These are phyloP conservation scores for Sarocladium oryzae DNA, from an alignment of 2,329 filamentous ascomycete genomes.

Conservation along the genomic window DNA sequence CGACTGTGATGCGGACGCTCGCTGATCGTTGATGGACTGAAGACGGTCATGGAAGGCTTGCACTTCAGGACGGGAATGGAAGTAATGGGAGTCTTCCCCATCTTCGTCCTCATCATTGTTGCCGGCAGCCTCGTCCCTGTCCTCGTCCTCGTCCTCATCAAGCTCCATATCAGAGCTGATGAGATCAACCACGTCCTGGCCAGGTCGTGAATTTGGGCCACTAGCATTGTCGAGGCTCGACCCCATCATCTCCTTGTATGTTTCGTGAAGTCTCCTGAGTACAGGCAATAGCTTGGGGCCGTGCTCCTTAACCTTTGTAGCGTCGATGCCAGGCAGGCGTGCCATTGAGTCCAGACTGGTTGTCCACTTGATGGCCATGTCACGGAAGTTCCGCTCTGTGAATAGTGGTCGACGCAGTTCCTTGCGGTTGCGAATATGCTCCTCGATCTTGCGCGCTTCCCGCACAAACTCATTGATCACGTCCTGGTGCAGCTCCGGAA, in stretches of 20 bases:
- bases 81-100: conserved; percentile 42
- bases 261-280: conserved; percentile 39
- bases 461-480: conserved; percentile 60
- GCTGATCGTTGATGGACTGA: conserved; percentile 18
- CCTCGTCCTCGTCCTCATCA: conserved; percentile 31
- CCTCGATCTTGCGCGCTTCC: conserved; percentile 54
- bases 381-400: conserved; percentile 60
- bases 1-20: background rate
- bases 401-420: conserved; percentile 56
- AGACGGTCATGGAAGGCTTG: conserved; percentile 28
- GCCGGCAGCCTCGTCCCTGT: conserved; percentile 29
- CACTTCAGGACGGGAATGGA: conserved; percentile 27
- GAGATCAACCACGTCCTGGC: conserved; percentile 46
- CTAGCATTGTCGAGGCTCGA: conserved; percentile 13
- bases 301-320: conserved; percentile 54
- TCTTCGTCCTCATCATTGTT: conserved; percentile 30
- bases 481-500: conserved; percentile 55
- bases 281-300: conserved; percentile 56
- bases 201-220: conserved; percentile 11
- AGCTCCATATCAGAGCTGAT: conserved; percentile 39
- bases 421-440: conserved; percentile 54
- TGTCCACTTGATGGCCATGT: conserved; percentile 69
- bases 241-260: conserved; percentile 47
- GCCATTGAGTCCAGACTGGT: conserved; percentile 54
- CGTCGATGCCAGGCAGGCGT: conserved; percentile 55